Evolutionary conservation across 306 rosid genomes (phyloP).

Genomic region (Ceratonia siliqua): DNA sequence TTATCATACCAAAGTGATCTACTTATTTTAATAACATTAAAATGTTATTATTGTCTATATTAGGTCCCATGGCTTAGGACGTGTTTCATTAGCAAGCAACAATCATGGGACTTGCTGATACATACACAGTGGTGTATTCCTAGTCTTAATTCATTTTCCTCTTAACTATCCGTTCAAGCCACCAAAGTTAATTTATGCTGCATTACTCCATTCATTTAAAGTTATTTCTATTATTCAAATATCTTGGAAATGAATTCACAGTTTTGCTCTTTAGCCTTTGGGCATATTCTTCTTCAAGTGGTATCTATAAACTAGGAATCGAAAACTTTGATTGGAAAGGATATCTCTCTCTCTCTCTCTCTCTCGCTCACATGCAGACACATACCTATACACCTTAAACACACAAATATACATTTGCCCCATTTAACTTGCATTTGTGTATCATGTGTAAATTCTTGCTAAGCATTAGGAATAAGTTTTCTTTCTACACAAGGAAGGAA

Average conservation of each 20-base stretch:
- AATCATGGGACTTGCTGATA: constrained; percentile 86
- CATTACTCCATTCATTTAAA: neutral
- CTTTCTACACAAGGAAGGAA: neutral
- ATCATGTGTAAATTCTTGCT: neutral
- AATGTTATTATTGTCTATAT: neutral
- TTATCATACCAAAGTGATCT: neutral
- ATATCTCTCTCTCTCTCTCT: too few relatives aligned
- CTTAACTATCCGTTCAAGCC: constrained; percentile 95
- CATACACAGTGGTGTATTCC: constrained; percentile 78
- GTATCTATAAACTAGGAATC: neutral
- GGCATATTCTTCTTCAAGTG: neutral
- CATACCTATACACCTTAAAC: too few relatives aligned
- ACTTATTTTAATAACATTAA: neutral
- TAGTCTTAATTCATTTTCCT: constrained; percentile 81
- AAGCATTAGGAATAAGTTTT: neutral
- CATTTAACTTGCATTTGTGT: neutral
- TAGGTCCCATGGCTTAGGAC: constrained; percentile 93
- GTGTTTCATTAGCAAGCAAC: constrained; percentile 97
- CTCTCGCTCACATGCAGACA: too few relatives aligned
- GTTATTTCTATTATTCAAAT: neutral
- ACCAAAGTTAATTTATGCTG: constrained; percentile 58
- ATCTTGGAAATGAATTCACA: neutral
- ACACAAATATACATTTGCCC: neutral
- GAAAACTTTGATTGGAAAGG: too few relatives aligned
- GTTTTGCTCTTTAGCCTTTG: neutral